Evolutionary conservation across 208 protist genomes (phyloP).

Genomic region (Herpetomonas muscarum): DNA sequence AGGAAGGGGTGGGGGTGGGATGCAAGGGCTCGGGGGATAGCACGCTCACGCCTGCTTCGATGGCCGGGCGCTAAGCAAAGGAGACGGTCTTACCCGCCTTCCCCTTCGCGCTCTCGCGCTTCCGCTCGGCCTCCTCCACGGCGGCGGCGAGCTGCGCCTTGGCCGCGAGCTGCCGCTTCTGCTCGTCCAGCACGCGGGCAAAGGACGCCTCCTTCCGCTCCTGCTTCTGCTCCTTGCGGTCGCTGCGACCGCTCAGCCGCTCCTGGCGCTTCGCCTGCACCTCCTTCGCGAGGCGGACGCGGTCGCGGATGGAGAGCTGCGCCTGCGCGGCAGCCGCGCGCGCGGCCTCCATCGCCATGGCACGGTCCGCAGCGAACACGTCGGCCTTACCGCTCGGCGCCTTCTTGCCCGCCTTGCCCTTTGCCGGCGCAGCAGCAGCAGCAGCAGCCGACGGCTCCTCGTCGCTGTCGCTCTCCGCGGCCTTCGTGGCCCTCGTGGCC

Average conservation of each 20-base stretch:
- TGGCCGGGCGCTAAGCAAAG: too few relatives aligned
- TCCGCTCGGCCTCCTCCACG: slow-evolving; percentile 10
- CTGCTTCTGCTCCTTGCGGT: slow-evolving; percentile 40
- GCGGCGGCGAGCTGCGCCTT: slow-evolving; percentile 29
- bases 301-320: slow-evolving; percentile 41
- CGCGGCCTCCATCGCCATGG: slow-evolving; percentile 47
- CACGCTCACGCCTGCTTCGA: too few relatives aligned
- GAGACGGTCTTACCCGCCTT: slow-evolving; percentile 43
- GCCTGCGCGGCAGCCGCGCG: slow-evolving; percentile 44
- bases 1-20: neutral
- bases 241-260: slow-evolving; percentile 28
- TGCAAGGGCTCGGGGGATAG: too few relatives aligned
- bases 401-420: slow-evolving; percentile 2
- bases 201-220: slow-evolving; percentile 50
- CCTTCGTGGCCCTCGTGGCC: neutral
- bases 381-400: slow-evolving; percentile 22
- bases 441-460: neutral
- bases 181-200: slow-evolving; percentile 71
- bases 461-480: slow-evolving; percentile 1
- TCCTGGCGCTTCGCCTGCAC: slow-evolving; percentile 54
- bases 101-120: slow-evolving; percentile 14
- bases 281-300: slow-evolving; percentile 47
- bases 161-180: slow-evolving; percentile 76
- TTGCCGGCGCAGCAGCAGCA: slow-evolving; percentile 8
- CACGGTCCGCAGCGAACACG: slow-evolving; percentile 50